phyloP scores from a whole-genome alignment of 2,329 filamentous ascomycete genomes.

The Plenodomus biglobosus region DNA sequence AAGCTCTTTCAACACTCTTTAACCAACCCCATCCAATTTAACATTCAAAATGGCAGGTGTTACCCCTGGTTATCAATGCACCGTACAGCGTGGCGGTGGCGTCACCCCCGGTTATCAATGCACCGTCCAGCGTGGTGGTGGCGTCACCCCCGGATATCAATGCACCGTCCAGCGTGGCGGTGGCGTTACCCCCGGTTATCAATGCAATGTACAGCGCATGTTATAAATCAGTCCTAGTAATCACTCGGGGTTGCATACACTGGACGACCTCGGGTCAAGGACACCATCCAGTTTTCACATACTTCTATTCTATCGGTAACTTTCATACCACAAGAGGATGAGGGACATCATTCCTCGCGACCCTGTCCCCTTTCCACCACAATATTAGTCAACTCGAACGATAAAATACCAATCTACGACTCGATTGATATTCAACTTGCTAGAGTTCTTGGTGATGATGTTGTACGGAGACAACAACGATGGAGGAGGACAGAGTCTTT shows the following conservation, averaged over 20 bases:
- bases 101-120: constrained; percentile 1
- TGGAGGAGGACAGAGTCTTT: background rate
- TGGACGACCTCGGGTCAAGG: background rate
- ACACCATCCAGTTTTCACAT: background rate
- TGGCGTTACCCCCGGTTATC: background rate
- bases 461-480: background rate
- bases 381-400: background rate
- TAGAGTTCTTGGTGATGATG: background rate
- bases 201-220: constrained; percentile 2
- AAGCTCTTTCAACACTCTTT: constrained; percentile 13
- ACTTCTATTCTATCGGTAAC: constrained; percentile 6
- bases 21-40: constrained; percentile 10
- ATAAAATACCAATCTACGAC: background rate
- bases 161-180: constrained; percentile 1
- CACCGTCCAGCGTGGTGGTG: constrained; percentile 7
- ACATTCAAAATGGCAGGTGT: constrained; percentile 19
- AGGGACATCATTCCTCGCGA: background rate
- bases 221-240: background rate
- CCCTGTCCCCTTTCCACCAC: background rate
- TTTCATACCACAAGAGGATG: background rate
- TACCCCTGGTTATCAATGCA: constrained; percentile 5
- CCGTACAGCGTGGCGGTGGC: constrained; percentile 4
- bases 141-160: background rate
- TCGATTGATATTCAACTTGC: background rate
- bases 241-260: background rate